A percentile compares a stretch with the other conserved stretches of the same genome.
Conservation (phyloP, 2,329 filamentous ascomycete species). For the Aspergillus hiratsukae region DNA sequence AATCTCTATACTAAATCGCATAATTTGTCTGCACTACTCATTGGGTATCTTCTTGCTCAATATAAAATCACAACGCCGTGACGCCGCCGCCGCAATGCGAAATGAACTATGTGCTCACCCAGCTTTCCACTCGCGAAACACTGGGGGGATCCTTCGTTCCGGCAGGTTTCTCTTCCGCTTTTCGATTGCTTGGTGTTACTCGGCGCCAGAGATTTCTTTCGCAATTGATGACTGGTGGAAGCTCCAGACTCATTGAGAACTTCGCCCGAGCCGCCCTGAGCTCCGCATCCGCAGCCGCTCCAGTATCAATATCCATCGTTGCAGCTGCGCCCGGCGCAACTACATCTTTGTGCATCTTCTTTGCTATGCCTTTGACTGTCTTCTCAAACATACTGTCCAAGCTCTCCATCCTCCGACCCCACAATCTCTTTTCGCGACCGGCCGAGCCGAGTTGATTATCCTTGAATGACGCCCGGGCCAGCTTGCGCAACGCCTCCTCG, state of each 20-base stretch:
- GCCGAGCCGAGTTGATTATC: constrained; percentile 39
- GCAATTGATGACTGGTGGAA: constrained; percentile 55
- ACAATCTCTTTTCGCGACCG: constrained; percentile 38
- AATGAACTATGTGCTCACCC: constrained; percentile 20
- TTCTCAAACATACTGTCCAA: constrained; percentile 54
- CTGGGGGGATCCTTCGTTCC: constrained; percentile 20
- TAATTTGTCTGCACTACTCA: constrained; percentile 10
- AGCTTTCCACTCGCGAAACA: constrained; percentile 21
- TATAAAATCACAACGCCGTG: constrained; percentile 15
- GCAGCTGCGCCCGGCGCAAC: constrained; percentile 20
- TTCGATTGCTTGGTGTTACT: constrained; percentile 35
- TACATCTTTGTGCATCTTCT: constrained; percentile 33
- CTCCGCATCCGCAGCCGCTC: constrained; percentile 21
- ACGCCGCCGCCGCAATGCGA: constrained; percentile 7
- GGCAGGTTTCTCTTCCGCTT: constrained; percentile 30
- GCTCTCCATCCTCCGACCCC: constrained; percentile 35
- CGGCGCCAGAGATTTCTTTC: constrained; percentile 55
- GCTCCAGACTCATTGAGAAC: constrained; percentile 32
- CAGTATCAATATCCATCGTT: constrained; percentile 29
- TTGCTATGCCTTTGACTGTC: constrained; percentile 49
- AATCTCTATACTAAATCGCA: not conserved
- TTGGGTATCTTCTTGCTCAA: constrained; percentile 33
- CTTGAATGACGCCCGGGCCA: constrained; percentile 49
- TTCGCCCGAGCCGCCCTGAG: constrained; percentile 21
- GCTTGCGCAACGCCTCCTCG: constrained; percentile 60